Evolutionary conservation across 768 basidiomycete genomes (phyloP), one percentile per base, ranked within the genome.

Genomic region (Mycena leptocephala): DNA sequence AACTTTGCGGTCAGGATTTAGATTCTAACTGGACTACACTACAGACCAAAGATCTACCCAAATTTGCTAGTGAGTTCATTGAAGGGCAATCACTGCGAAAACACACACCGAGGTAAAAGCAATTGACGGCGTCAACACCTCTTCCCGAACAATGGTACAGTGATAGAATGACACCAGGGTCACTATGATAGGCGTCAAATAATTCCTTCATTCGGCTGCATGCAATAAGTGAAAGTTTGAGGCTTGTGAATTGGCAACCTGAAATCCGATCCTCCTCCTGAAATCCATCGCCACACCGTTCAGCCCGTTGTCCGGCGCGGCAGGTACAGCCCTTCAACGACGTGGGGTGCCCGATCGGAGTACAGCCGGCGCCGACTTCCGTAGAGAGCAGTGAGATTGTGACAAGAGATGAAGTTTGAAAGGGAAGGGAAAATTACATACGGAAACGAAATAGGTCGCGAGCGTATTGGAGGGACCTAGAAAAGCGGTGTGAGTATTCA

Each of bases 71-170:
- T 51, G 48, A 51, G 48, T 24, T 51, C 48, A 51, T 51, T 51
- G 48, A 51, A 22, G 48, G 48, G 6, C 48, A 51, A 22, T 24
- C 48, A 22, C 24, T 51, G 84, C n/a, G 73, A 55, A 81, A 76
- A 53, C 87, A 89, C 79, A 87, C 69, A 92, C 91, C 46, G 89
- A 88, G 7, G 92, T 96, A 83, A 97, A 97, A 1, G 96, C 97
- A 74, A 93, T 92, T 6, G 95, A 95, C 2, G 97, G 96, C 0
- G 95, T 95, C 58, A 98, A 83, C 0, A 85, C 81, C 79, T 96
- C 88, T 26, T 89, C 86, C 61, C 95, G 90, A 53, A 95, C 83
- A 32, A 97, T 90, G 3, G 96, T 87, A 81, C 91, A 98, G 80
- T 93, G 92, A 89, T 90, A 92, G 84, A 93, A 92, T 1, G 91